A percentile compares a stretch with the other conserved stretches of the same genome.
These are phyloP conservation scores for Theobroma cacao DNA, from an alignment of 345 rosid species.

Conservation along the genomic window DNA sequence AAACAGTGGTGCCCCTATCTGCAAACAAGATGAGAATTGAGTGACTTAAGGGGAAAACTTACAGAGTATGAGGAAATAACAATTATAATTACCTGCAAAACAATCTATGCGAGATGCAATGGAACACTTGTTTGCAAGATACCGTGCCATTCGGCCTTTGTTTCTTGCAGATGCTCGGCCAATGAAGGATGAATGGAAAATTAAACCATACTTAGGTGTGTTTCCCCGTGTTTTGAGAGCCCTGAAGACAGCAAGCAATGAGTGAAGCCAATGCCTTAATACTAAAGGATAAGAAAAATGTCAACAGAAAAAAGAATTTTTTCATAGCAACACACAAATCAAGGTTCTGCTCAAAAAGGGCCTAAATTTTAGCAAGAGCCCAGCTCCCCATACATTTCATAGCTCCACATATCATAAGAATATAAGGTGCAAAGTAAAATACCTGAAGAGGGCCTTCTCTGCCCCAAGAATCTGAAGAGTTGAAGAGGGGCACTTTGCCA, in stretches of 20 bases:
- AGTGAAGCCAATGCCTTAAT: not conserved
- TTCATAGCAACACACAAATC: not conserved
- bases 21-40: slow-evolving; percentile 9
- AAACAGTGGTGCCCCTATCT: slow-evolving; percentile 59
- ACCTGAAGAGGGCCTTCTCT: slow-evolving; percentile 97
- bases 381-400: not conserved
- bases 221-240: slow-evolving; percentile 94
- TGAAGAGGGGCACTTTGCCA: slow-evolving; percentile 97
- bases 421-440: not conserved
- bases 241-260: slow-evolving; percentile 35
- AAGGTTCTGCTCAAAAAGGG: not conserved
- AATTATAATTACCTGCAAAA: slow-evolving; percentile 58
- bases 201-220: slow-evolving; percentile 93
- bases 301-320: not conserved
- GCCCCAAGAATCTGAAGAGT: slow-evolving; percentile 98
- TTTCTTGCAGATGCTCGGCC: slow-evolving; percentile 86
- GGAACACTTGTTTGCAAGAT: slow-evolving; percentile 92
- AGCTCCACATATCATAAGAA: not conserved
- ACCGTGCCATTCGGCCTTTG: slow-evolving; percentile 98
- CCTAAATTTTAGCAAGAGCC: not conserved
- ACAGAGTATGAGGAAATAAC: not conserved
- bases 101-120: slow-evolving; percentile 94
- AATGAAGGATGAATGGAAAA: slow-evolving; percentile 91
- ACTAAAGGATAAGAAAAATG: not conserved
- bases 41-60: not conserved